Evolutionary conservation across 208 protist genomes (phyloP).

Genomic region (Blastocrithidia nonstop): DNA sequence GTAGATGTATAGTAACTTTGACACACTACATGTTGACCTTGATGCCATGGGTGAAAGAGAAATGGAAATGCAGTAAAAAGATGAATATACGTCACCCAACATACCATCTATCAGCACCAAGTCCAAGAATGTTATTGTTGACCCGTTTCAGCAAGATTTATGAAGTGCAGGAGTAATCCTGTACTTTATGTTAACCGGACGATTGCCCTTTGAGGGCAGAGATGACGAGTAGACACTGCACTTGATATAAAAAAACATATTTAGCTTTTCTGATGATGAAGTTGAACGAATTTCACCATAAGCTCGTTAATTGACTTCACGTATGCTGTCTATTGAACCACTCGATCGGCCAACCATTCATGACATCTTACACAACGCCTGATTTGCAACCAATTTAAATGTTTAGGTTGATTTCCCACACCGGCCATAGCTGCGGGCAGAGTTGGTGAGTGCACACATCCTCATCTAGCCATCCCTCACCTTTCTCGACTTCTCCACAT

Average conservation of each 20-base stretch:
- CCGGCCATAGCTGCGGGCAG: conserved; percentile 17
- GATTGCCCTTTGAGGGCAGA: conserved; percentile 91
- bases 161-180: conserved; percentile 87
- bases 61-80: too few species aligned
- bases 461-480: conserved; percentile 2
- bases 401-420: conserved; percentile 45
- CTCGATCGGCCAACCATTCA: conserved; percentile 63
- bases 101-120: too few species aligned
- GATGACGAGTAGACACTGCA: conserved; percentile 90
- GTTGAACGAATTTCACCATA: conserved; percentile 36
- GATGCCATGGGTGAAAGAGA: too few species aligned
- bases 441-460: background rate
- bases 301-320: conserved; percentile 30
- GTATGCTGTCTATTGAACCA: conserved; percentile 76
- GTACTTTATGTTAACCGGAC: conserved; percentile 91
- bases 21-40: too few species aligned
- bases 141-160: conserved; percentile 80
- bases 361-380: conserved; percentile 72
- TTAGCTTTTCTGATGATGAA: conserved; percentile 58
- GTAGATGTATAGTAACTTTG: too few species aligned
- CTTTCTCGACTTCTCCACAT: conserved; percentile 51
- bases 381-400: conserved; percentile 65
- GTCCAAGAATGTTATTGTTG: conserved; percentile 17
- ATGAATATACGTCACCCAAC: too few species aligned
- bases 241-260: conserved; percentile 46